phyloP scores from a whole-genome alignment of 768 basidiomycete species.

The Naganishia randhawae region DNA sequence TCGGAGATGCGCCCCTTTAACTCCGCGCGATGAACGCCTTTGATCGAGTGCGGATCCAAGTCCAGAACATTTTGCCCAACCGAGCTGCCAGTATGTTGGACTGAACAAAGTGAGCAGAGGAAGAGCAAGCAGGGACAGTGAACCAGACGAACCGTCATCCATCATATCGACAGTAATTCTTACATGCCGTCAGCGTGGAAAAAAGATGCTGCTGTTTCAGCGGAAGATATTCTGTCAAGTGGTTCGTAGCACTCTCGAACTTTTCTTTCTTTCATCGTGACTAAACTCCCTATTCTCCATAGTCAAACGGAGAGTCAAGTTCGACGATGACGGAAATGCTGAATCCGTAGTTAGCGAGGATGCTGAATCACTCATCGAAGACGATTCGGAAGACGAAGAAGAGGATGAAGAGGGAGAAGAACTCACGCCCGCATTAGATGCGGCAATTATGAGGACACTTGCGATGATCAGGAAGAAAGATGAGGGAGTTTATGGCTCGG shows the following conservation, averaged over 20 bases:
- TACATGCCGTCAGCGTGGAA: conserved; percentile 23
- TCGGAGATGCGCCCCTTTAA: neutral
- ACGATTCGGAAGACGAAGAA: conserved; percentile 60
- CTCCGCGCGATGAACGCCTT: neutral
- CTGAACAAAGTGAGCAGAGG: no score
- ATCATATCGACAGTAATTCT: no score
- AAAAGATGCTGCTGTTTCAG: conserved; percentile 1
- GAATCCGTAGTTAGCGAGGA: conserved; percentile 1
- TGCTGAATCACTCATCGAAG: conserved; percentile 39
- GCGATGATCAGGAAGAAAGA: conserved; percentile 77
- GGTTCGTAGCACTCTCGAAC: neutral
- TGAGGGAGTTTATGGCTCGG: conserved; percentile 73
- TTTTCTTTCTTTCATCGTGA: no score
- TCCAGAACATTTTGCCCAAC: conserved; percentile 14
- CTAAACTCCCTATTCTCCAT: neutral
- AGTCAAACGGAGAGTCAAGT: conserved; percentile 14
- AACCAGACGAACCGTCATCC: no score
- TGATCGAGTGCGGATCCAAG: conserved; percentile 3
- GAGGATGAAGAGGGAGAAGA: conserved; percentile 95
- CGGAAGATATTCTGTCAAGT: conserved; percentile 12
- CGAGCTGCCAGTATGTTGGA: conserved; percentile 13
- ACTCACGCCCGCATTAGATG: conserved; percentile 87
- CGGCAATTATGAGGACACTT: conserved; percentile 85
- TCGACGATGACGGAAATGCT: conserved; percentile 11
- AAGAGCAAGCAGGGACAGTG: no score